phyloP scores from a whole-genome alignment of 139 green algal species.

The Chlorella sp. region DNA sequence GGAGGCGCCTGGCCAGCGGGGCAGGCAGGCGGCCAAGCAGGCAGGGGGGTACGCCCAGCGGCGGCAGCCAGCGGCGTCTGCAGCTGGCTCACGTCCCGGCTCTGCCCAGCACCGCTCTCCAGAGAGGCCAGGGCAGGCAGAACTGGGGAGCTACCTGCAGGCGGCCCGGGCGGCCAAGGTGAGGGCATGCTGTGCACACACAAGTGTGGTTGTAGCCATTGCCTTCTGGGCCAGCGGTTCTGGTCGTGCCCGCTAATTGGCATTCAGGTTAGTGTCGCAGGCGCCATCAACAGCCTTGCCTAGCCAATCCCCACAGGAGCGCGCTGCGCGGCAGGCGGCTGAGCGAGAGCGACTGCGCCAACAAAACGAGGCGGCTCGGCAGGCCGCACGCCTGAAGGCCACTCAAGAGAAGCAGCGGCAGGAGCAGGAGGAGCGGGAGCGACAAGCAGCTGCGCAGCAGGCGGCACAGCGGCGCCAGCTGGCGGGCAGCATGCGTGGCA shows the following conservation, averaged over 20 bases:
- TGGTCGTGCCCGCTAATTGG: not conserved
- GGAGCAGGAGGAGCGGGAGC: not conserved
- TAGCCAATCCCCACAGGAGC: not conserved
- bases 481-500: not conserved
- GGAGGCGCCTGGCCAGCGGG: too few species aligned
- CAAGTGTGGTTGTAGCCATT: not conserved
- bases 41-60: conserved; percentile 3
- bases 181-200: not conserved
- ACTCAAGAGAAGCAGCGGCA: not conserved
- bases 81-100: not conserved
- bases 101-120: too few species aligned
- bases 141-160: conserved; percentile 12
- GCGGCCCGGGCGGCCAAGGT: conserved; percentile 11
- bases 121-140: not conserved
- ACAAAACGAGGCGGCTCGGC: not conserved
- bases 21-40: conserved; percentile 5
- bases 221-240: not conserved
- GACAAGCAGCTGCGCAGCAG: not conserved
- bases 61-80: not conserved
- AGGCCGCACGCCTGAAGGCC: not conserved
- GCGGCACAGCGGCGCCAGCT: not conserved
- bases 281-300: not conserved
- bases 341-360: conserved; percentile 7
- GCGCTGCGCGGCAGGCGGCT: conserved; percentile 4
- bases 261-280: not conserved